These are phyloP conservation scores for Thermoascus crustaceus DNA, from an alignment of 2,329 filamentous ascomycete genomes.

Conservation along the genomic window DNA sequence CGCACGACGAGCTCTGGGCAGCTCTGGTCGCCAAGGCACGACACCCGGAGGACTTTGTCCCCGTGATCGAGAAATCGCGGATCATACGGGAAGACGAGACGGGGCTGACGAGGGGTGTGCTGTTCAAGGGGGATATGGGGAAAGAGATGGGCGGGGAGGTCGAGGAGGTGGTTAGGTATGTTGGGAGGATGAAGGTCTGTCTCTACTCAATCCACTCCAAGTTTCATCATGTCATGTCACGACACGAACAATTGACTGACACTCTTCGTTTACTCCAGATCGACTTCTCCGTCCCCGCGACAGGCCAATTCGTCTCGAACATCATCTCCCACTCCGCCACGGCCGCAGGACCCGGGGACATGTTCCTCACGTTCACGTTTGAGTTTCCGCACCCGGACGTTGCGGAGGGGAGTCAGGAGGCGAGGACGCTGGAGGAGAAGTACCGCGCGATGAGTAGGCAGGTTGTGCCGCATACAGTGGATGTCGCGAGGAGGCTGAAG, in stretches of 20 bases:
- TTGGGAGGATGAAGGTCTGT: conserved; percentile 33
- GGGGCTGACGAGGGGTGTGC: conserved; percentile 28
- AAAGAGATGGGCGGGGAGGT: conserved; percentile 17
- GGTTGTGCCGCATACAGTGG: conserved; percentile 10
- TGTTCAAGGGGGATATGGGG: conserved; percentile 30
- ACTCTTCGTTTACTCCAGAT: no score
- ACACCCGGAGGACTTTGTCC: conserved; percentile 39
- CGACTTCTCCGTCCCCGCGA: conserved; percentile 36
- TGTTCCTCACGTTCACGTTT: conserved; percentile 42
- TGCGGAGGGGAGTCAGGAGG: conserved; percentile 26
- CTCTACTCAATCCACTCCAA: not conserved
- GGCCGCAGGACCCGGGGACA: conserved; percentile 26
- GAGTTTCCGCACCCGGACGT: conserved; percentile 32
- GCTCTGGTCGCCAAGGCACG: conserved; percentile 41
- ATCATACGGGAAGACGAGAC: conserved; percentile 33
- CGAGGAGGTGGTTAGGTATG: conserved; percentile 32
- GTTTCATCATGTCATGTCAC: not conserved
- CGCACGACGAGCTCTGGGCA: conserved; percentile 32
- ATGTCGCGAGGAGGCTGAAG: conserved; percentile 14
- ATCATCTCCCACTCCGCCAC: conserved; percentile 27
- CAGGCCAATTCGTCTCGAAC: conserved; percentile 38
- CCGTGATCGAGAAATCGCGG: conserved; percentile 33
- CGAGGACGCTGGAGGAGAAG: conserved; percentile 18
- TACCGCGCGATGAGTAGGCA: conserved; percentile 11
- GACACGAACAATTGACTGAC: not conserved